Base-by-base conservation (phyloP, 768 basidiomycete species). In the Mycena venus region DNA sequence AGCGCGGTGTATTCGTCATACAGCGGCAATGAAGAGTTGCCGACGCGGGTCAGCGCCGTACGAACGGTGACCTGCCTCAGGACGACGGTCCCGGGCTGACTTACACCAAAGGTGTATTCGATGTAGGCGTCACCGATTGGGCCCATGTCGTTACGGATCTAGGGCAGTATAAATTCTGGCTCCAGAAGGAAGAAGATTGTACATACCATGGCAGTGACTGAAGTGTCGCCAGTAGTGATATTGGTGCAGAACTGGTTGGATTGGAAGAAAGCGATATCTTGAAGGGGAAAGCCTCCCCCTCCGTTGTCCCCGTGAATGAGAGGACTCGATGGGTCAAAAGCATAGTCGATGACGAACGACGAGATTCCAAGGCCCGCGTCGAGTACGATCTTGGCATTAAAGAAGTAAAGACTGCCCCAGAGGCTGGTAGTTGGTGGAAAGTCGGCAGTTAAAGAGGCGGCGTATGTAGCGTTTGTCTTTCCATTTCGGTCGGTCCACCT, bases 1-100 rank as follows among this genome's bases (percentile, higher is more conserved):
- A n/a, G n/a, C 21, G 68, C 63, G 65, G 29, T 67, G 55, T 70
- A 75, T 1, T 64, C 68, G 25, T 75, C 69, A 44, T 75, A 75
- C 8, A 75, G 31, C 19, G 51, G 64, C n/a, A 64, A 75, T 9
- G 69, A 25, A 34, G 74, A 75, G 69, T 56, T 58, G 10, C 64
- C 74, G 29, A 44, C 31, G 36, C 44, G 73, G 6, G 34, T 29
- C 34, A 74, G 60, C 25, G 25, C 11, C 2, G 62, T 32, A 29
- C 55, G 66, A 27, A 42, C 38, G 11, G 67, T 74, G 15, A 64
- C 51, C 25, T 61, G 61, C 42, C 65, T 70, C 31, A 69, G 12
- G 34, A 47, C 34, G 12, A 70, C 14, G n/a, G 27, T 70, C 3
- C 73, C 73, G 6, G 8, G 21, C 29, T 70, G 68, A 29, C 49